Conservation (phyloP, 441 rosid genomes). For the Iberis amara region DNA sequence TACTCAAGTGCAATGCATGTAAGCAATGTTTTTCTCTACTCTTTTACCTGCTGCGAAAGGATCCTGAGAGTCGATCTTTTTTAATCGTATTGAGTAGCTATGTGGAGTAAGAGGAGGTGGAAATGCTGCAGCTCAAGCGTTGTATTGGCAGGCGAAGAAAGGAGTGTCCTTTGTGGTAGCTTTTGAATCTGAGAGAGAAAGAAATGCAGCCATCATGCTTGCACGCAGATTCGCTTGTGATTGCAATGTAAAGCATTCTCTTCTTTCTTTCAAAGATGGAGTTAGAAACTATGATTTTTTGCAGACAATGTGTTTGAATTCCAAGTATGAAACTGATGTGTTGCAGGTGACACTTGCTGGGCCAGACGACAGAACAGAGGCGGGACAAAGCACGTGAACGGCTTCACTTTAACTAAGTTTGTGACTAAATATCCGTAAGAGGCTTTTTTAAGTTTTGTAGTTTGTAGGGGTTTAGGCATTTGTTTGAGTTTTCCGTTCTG, state of each 20-base stretch:
- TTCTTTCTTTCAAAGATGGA: background rate
- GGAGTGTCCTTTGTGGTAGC: constrained; percentile 72
- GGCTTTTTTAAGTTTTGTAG: constrained; percentile 27
- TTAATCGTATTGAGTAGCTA: constrained; percentile 38
- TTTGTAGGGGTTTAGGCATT: constrained; percentile 18
- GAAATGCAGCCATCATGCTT: constrained; percentile 88
- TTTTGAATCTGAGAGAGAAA: constrained; percentile 81
- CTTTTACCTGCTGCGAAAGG: too few relatives aligned
- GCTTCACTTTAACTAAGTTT: background rate
- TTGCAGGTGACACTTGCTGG: constrained; percentile 74
- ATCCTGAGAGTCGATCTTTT: too few relatives aligned
- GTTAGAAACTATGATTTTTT: too few relatives aligned
- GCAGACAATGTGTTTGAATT: background rate
- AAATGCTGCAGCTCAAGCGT: constrained; percentile 88
- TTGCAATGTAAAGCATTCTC: constrained; percentile 75
- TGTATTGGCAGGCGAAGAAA: constrained; percentile 84
- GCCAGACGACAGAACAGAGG: constrained; percentile 69
- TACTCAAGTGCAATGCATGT: constrained; percentile 86
- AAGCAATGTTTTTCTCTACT: too few relatives aligned
- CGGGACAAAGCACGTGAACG: background rate
- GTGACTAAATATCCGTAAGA: constrained; percentile 18
- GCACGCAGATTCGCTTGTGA: constrained; percentile 90
- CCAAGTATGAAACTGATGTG: constrained; percentile 20
- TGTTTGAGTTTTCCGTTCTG: constrained; percentile 16
- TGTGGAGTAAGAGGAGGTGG: constrained; percentile 99